These are phyloP conservation scores for Russula sp. DNA, from an alignment of 768 basidiomycete genomes.

Conservation along the genomic window DNA sequence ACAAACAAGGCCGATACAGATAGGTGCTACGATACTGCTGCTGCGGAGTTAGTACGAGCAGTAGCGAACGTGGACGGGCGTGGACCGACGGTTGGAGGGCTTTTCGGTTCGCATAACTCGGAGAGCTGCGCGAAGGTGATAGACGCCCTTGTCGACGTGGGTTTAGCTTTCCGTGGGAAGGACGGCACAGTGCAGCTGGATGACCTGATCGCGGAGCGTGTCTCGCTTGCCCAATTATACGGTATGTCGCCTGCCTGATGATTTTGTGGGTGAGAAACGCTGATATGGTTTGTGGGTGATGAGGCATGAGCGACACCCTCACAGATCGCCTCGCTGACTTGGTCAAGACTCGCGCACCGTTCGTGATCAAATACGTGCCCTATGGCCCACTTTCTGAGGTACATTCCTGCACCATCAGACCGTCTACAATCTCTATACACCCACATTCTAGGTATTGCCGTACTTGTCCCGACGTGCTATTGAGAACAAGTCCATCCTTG, in stretches of 20 bases:
- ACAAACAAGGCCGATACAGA: conserved; percentile 65
- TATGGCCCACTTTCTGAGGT: conserved; percentile 70
- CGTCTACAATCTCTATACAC: conserved; percentile 18
- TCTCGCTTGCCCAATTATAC: conserved; percentile 77
- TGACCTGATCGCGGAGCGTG: conserved; percentile 53
- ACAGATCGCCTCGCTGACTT: conserved; percentile 61
- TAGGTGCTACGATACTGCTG: conserved; percentile 60
- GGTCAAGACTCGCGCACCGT: conserved; percentile 49
- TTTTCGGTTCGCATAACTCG: conserved; percentile 89
- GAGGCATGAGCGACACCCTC: conserved; percentile 84
- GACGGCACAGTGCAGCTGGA: conserved; percentile 37
- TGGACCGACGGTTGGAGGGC: conserved; percentile 47
- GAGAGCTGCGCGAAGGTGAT: conserved; percentile 58
- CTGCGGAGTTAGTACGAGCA: conserved; percentile 46
- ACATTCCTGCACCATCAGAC: conserved; percentile 11
- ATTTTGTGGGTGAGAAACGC: background rate
- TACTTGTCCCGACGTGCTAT: conserved; percentile 84
- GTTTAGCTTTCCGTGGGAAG: conserved; percentile 39
- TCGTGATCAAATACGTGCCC: conserved; percentile 80
- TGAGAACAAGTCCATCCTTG: conserved; percentile 89
- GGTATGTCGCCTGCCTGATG: conserved; percentile 41
- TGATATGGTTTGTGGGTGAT: background rate
- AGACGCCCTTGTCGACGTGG: conserved; percentile 48
- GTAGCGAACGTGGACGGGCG: conserved; percentile 46
- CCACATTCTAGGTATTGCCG: conserved; percentile 63